These are phyloP conservation scores for Rehmannia glutinosa DNA, from an alignment of 257 asterid genomes.

Conservation along the genomic window DNA sequence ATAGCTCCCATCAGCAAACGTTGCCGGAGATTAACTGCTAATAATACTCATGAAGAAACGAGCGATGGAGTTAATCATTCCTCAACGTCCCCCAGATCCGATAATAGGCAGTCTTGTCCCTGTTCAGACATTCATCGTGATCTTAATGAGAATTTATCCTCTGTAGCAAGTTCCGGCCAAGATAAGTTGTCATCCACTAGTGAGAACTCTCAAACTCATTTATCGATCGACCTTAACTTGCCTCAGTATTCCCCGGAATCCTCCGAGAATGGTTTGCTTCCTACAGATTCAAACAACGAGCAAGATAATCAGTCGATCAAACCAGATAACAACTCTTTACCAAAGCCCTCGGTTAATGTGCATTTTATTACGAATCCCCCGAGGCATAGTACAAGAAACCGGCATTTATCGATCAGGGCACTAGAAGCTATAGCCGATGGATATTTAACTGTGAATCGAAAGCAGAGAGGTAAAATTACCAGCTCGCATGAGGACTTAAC, in stretches of 20 bases:
- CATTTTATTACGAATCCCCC: constrained; percentile 20
- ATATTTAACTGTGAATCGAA: constrained; percentile 31
- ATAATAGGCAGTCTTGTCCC: constrained; percentile 27
- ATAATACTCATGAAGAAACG: constrained; percentile 18
- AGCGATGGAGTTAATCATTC: constrained; percentile 16
- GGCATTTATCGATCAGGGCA: constrained; percentile 44
- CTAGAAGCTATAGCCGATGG: constrained; percentile 54
- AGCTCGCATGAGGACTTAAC: constrained; percentile 20
- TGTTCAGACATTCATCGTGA: too few relatives aligned
- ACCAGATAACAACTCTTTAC: constrained; percentile 2
- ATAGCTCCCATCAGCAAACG: too few relatives aligned
- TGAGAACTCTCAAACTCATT: constrained; percentile 20
- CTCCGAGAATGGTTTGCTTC: too few relatives aligned
- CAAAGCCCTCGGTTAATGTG: constrained; percentile 17
- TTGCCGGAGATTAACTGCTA: constrained; percentile 29
- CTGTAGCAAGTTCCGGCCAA: constrained; percentile 35
- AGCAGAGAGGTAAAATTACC: constrained; percentile 27
- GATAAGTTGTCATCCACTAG: too few relatives aligned
- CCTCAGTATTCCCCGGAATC: too few relatives aligned
- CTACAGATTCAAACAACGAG: too few relatives aligned
- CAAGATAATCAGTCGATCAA: constrained; percentile 21
- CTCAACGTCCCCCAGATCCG: constrained; percentile 23
- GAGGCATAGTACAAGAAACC: constrained; percentile 45
- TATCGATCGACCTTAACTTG: constrained; percentile 53
- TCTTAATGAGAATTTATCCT: constrained; percentile 24